phyloP scores from a whole-genome alignment of 805 yeast genomes.

The Monosporozyma aerobia region DNA sequence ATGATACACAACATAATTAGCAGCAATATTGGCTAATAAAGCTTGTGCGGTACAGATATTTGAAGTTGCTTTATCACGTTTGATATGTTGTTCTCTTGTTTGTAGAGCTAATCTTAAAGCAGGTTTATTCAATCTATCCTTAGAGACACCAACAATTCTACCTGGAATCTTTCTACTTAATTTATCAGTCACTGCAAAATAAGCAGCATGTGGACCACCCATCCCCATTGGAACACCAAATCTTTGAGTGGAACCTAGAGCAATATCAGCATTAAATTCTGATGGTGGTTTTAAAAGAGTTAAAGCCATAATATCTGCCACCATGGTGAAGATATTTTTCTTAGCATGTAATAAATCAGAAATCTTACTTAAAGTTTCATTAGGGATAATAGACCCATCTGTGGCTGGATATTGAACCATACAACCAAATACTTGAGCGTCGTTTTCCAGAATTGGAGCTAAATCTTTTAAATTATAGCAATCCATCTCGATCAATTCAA shows the following conservation, averaged over 20 bases:
- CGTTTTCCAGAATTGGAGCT: conserved; percentile 27
- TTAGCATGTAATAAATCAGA: conserved; percentile 57
- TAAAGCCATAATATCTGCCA: conserved; percentile 87
- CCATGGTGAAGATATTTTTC: conserved; percentile 73
- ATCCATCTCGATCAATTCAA: conserved; percentile 53
- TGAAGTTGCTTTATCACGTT: conserved; percentile 95
- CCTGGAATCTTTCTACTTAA: conserved; percentile 94
- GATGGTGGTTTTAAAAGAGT: conserved; percentile 80
- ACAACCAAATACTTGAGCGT: conserved; percentile 59
- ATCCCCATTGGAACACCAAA: conserved; percentile 97
- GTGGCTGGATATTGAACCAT: conserved; percentile 87
- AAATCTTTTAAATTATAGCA: conserved; percentile 35
- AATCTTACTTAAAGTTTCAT: conserved; percentile 41
- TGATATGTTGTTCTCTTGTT: conserved; percentile 96
- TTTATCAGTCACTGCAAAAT: conserved; percentile 76
- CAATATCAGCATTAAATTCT: conserved; percentile 84
- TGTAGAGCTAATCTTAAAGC: conserved; percentile 91
- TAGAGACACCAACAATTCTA: conserved; percentile 84
- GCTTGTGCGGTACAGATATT: conserved; percentile 99
- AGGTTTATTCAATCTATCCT: conserved; percentile 82
- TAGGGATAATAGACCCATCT: conserved; percentile 56
- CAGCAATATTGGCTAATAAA: conserved; percentile 85
- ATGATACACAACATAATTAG: conserved; percentile 93
- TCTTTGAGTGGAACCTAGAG: conserved; percentile 85
- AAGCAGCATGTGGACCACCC: conserved; percentile 99